Evolutionary conservation across 345 rosid species (phyloP).

Genomic region (Citrus maxima): DNA sequence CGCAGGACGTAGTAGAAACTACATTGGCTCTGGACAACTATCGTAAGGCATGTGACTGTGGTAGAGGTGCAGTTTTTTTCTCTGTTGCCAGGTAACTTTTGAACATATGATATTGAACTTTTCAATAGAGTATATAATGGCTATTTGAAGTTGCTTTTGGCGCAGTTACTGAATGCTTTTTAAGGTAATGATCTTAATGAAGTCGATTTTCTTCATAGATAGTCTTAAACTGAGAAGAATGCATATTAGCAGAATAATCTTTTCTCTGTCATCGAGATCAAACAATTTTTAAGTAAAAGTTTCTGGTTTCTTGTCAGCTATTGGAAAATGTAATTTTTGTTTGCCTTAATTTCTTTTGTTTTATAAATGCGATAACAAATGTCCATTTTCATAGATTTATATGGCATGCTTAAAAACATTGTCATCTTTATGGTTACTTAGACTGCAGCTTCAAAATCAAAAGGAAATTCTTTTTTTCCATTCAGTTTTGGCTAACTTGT

Average conservation of each 20-base stretch:
- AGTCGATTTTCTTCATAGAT: neutral
- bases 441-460: neutral
- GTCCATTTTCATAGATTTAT: neutral
- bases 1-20: constrained; percentile 98
- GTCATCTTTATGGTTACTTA: neutral
- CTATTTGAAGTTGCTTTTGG: neutral
- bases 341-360: neutral
- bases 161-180: neutral
- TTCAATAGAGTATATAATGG: neutral
- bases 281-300: neutral
- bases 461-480: neutral
- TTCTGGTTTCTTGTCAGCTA: neutral
- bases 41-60: constrained; percentile 95
- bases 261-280: neutral
- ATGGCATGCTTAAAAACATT: neutral
- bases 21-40: constrained; percentile 94
- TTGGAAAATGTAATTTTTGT: neutral
- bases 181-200: neutral
- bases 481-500: neutral
- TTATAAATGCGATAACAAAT: neutral
- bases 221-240: neutral
- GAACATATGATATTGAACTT: neutral
- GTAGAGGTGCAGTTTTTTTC: constrained; percentile 97
- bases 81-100: constrained; percentile 81
- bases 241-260: neutral